Percentiles rank a stretch among this genome's conserved stretches.
Evolutionary conservation across 148 eudicot species (phyloP).

Genomic region (Suaeda aralocaspica): DNA sequence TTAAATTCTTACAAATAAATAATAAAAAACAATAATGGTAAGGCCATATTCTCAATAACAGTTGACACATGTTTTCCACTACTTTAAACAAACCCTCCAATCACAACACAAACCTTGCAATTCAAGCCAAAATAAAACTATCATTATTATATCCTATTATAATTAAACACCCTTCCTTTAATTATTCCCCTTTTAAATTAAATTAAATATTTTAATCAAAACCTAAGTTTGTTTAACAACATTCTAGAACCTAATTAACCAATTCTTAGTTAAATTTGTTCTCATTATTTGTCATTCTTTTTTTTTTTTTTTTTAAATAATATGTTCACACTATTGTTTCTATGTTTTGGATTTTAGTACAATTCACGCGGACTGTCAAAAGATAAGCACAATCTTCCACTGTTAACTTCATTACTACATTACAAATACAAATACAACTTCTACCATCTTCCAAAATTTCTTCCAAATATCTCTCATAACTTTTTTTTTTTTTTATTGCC

Average conservation of each 20-base stretch:
- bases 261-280: not conserved
- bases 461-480: not conserved
- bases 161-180: no score
- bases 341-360: not conserved
- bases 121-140: not conserved
- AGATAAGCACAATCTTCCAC: constrained; percentile 31
- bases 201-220: not conserved
- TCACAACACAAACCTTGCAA: constrained; percentile 5
- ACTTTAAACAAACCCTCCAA: not conserved
- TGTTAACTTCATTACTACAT: no score
- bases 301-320: no score
- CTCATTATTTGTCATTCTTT: no score
- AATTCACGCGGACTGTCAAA: constrained; percentile 22
- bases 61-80: constrained; percentile 20
- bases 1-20: no score
- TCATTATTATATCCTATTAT: no score
- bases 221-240: not conserved
- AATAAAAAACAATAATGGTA: no score
- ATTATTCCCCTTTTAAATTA: not conserved
- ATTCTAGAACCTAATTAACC: not conserved
- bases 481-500: not conserved
- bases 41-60: constrained; percentile 7
- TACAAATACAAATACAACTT: no score
- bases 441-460: not conserved
- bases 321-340: not conserved